phyloP scores from a whole-genome alignment of 2,329 filamentous ascomycete genomes.

The Raffaelea arxii region DNA sequence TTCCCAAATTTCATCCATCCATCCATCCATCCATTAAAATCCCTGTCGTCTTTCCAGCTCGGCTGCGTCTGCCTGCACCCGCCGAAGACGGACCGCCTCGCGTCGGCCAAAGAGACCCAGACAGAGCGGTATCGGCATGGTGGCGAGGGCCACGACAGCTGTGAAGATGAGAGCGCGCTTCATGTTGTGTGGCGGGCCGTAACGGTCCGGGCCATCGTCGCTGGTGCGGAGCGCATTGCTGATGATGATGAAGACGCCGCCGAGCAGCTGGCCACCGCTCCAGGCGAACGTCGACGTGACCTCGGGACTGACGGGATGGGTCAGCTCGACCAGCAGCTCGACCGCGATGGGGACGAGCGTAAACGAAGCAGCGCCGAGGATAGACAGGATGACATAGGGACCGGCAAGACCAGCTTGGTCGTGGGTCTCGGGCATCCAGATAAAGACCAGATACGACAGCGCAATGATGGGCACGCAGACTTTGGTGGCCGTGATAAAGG shows the following conservation, averaged over 20 bases:
- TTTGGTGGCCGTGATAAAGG: slow-evolving; percentile 65
- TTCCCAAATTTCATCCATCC: no score
- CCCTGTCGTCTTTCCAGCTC: not conserved
- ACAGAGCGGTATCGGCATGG: slow-evolving; percentile 56
- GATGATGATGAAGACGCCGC: slow-evolving; percentile 74
- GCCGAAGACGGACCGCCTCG: slow-evolving; percentile 39
- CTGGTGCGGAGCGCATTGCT: slow-evolving; percentile 63
- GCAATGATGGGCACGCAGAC: slow-evolving; percentile 65
- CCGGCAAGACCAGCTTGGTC: slow-evolving; percentile 42
- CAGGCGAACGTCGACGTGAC: slow-evolving; percentile 76
- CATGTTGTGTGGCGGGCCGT: slow-evolving; percentile 64
- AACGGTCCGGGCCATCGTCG: slow-evolving; percentile 31
- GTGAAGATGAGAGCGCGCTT: slow-evolving; percentile 66
- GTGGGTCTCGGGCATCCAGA: slow-evolving; percentile 66
- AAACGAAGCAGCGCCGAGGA: slow-evolving; percentile 75
- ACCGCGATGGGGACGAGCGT: slow-evolving; percentile 72
- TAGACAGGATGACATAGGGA: slow-evolving; percentile 63
- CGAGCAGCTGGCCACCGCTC: slow-evolving; percentile 77
- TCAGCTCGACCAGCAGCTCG: slow-evolving; percentile 80
- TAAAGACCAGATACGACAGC: slow-evolving; percentile 62
- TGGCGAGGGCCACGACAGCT: slow-evolving; percentile 56
- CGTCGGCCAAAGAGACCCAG: slow-evolving; percentile 60
- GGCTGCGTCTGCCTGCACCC: slow-evolving; percentile 33
- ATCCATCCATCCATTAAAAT: no score
- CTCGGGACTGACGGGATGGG: slow-evolving; percentile 78